A percentile compares a stretch with the other conserved stretches of the same genome.
These are phyloP conservation scores for Neonectria ditissima DNA, from an alignment of 2,329 filamentous ascomycete genomes.

Conservation along the genomic window DNA sequence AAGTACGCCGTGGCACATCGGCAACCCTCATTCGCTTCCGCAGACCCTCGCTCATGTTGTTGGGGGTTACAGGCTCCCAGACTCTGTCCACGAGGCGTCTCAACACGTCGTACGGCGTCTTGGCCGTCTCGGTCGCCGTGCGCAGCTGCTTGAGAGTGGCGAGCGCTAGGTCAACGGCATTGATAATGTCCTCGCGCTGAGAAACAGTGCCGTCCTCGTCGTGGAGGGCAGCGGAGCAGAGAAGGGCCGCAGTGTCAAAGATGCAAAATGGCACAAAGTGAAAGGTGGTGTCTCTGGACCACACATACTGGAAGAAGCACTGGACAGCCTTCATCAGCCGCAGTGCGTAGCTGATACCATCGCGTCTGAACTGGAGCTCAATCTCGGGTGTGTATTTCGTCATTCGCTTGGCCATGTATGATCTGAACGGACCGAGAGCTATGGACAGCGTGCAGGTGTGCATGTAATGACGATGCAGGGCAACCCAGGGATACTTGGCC, in stretches of 20 bases:
- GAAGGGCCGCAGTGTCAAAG: constrained; percentile 62
- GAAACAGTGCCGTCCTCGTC: constrained; percentile 56
- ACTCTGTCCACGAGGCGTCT: constrained; percentile 41
- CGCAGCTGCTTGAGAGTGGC: constrained; percentile 49
- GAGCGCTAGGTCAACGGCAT: constrained; percentile 53
- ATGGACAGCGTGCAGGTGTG: constrained; percentile 59
- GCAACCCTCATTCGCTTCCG: constrained; percentile 4
- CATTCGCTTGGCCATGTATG: constrained; percentile 56
- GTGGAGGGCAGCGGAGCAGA: constrained; percentile 64
- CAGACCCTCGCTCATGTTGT: background rate
- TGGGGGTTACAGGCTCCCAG: background rate
- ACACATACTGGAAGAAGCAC: constrained; percentile 57
- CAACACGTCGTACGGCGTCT: constrained; percentile 48
- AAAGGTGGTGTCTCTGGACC: constrained; percentile 61
- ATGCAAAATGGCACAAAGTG: constrained; percentile 62
- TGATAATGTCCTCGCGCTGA: constrained; percentile 54
- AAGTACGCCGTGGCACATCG: background rate
- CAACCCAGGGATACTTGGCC: constrained; percentile 54
- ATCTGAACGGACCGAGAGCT: constrained; percentile 59
- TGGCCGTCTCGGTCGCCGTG: constrained; percentile 47
- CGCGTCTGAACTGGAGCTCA: constrained; percentile 54
- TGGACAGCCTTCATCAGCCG: constrained; percentile 55
- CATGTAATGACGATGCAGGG: constrained; percentile 59
- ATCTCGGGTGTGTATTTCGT: constrained; percentile 39
- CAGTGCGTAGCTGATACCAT: constrained; percentile 58